These are phyloP conservation scores for Seminavis robusta DNA, from an alignment of 108 stramenopile species.

Conservation along the genomic window DNA sequence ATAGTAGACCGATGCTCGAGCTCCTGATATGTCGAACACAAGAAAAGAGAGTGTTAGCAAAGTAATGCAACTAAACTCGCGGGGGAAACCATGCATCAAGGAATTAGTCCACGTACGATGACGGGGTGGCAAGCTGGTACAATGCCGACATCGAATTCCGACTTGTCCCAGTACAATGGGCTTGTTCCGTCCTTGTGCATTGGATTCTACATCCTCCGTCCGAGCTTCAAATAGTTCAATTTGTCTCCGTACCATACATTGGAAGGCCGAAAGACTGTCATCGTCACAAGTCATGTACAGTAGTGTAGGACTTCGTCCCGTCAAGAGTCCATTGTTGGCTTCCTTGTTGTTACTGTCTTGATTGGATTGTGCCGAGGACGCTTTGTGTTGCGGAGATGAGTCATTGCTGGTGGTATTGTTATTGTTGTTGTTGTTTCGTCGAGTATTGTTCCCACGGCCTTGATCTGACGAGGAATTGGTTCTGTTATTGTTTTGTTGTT, in stretches of 20 bases:
- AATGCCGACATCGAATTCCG: conserved; percentile 51
- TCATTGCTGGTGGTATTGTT: too few relatives aligned
- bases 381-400: too few relatives aligned
- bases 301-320: conserved; percentile 12
- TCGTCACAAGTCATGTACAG: conserved; percentile 51
- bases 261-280: conserved; percentile 40
- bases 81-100: too few relatives aligned
- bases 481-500: too few relatives aligned
- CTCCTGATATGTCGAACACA: neutral
- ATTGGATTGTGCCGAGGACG: too few relatives aligned
- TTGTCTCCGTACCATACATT: conserved; percentile 33
- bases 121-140: conserved; percentile 26
- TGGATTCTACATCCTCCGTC: conserved; percentile 24
- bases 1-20: conserved; percentile 25
- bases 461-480: too few relatives aligned
- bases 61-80: too few relatives aligned
- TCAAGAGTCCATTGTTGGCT: too few relatives aligned
- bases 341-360: too few relatives aligned
- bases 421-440: too few relatives aligned
- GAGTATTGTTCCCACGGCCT: too few relatives aligned
- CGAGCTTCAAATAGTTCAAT: conserved; percentile 49
- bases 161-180: conserved; percentile 41
- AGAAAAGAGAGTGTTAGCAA: too few relatives aligned
- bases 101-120: neutral
- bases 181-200: conserved; percentile 40